Conservation (phyloP, 2,329 filamentous ascomycete genomes). For the Coleophoma crateriformis region DNA sequence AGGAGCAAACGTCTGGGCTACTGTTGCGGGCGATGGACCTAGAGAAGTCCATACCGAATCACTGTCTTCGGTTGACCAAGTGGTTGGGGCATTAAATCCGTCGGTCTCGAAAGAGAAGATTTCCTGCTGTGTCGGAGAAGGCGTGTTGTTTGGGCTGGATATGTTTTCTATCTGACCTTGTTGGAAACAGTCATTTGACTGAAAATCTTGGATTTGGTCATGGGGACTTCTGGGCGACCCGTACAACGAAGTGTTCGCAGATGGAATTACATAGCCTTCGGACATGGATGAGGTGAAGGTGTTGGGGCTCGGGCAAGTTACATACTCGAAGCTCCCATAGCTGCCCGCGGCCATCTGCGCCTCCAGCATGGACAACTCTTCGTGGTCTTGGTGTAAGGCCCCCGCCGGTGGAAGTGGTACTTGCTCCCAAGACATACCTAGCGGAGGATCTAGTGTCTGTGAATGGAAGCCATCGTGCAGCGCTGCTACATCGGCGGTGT, state of each 20-base stretch:
- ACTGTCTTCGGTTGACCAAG: constrained; percentile 4
- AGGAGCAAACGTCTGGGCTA: no score
- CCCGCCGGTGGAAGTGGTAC: constrained; percentile 2
- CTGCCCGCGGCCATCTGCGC: constrained; percentile 4
- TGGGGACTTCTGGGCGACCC: neutral
- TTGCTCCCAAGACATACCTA: constrained; percentile 12
- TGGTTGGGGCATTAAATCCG: neutral
- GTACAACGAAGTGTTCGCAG: constrained; percentile 5
- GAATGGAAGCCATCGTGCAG: constrained; percentile 7
- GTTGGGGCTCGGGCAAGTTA: constrained; percentile 11
- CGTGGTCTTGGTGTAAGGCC: constrained; percentile 8
- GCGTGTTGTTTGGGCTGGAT: constrained; percentile 3
- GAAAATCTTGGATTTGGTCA: neutral
- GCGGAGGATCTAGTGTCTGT: constrained; percentile 10
- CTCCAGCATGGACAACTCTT: constrained; percentile 14
- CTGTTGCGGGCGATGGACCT: constrained; percentile 4
- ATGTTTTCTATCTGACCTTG: constrained; percentile 7
- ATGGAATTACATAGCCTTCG: constrained; percentile 16
- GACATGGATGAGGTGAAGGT: constrained; percentile 16
- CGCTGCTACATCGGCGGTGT: constrained; percentile 8
- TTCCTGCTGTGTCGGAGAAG: constrained; percentile 9
- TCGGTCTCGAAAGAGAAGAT: constrained; percentile 9
- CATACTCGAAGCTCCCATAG: constrained; percentile 17
- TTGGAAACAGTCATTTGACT: constrained; percentile 10
- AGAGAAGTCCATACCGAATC: constrained; percentile 7